Conservation (phyloP, 1,284 basidiomycete species). For the Microbotryomycetes sp. region DNA sequence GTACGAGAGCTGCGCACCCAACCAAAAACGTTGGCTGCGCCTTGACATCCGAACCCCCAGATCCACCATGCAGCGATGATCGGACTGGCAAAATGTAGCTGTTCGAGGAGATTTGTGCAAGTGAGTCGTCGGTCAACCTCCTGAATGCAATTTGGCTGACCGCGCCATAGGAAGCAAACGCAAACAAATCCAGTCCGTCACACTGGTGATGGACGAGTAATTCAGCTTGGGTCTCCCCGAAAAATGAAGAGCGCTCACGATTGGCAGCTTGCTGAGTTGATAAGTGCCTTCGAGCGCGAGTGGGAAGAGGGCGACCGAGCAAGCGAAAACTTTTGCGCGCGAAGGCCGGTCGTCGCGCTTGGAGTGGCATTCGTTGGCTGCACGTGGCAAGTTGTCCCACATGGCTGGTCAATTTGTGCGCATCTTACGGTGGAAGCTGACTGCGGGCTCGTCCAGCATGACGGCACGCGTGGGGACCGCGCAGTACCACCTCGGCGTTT, state of each 20-base stretch:
- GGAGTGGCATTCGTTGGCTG: too few relatives aligned
- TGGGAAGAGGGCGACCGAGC: constrained; percentile 18
- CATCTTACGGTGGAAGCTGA: too few relatives aligned
- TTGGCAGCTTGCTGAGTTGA: constrained; percentile 6
- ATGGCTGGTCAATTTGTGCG: too few relatives aligned
- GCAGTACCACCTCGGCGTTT: background rate
- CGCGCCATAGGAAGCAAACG: background rate
- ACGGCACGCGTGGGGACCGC: too few relatives aligned
- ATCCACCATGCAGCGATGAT: constrained; percentile 33
- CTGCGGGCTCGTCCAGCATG: too few relatives aligned
- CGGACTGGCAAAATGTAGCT: constrained; percentile 30
- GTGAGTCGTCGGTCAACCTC: background rate
- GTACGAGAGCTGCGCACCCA: constrained; percentile 5
- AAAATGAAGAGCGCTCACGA: constrained; percentile 4
- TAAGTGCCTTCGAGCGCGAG: constrained; percentile 11
- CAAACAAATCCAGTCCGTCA: constrained; percentile 8
- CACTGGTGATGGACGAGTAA: too few relatives aligned
- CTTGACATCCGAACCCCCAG: constrained; percentile 33
- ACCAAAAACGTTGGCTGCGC: constrained; percentile 31
- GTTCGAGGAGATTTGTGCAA: constrained; percentile 5
- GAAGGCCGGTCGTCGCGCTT: constrained; percentile 6
- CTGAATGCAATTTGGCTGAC: background rate
- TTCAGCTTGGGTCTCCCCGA: too few relatives aligned
- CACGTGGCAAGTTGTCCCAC: too few relatives aligned
- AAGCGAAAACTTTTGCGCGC: constrained; percentile 11